A percentile compares a stretch with the other conserved stretches of the same genome.
Conservation (phyloP, 2,329 filamentous ascomycete species). For the Myriangium duriaei region DNA sequence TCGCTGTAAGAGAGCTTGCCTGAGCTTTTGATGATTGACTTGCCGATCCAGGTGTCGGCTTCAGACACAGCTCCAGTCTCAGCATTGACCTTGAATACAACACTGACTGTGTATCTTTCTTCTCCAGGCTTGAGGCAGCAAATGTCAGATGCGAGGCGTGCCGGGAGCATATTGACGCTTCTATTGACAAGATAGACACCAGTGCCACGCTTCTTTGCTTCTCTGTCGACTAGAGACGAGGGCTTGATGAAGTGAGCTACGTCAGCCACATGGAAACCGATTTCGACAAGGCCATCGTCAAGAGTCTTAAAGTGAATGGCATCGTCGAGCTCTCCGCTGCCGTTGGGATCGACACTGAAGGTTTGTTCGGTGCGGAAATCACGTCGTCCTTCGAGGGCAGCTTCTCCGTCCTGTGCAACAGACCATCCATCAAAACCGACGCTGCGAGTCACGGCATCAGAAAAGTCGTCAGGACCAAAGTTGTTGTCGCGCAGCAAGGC, state of each 20-base stretch:
- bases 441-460: conserved; percentile 86
- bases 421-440: conserved; percentile 90
- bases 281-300: conserved; percentile 74
- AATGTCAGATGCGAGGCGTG: conserved; percentile 72
- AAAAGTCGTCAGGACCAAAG: conserved; percentile 94
- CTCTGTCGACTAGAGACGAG: conserved; percentile 88
- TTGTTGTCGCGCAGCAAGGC: conserved; percentile 96
- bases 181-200: conserved; percentile 91
- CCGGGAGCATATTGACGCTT: conserved; percentile 73
- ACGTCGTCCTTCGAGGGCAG: conserved; percentile 58
- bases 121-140: conserved; percentile 80
- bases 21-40: conserved; percentile 81
- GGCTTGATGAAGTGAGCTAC: conserved; percentile 94
- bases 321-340: conserved; percentile 78
- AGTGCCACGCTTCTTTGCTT: conserved; percentile 95
- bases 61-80: conserved; percentile 67
- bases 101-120: conserved; percentile 80
- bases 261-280: conserved; percentile 90
- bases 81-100: conserved; percentile 82
- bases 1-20: conserved; percentile 76
- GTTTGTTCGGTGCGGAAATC: conserved; percentile 82
- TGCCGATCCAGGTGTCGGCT: conserved; percentile 86
- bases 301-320: conserved; percentile 83
- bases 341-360: conserved; percentile 87
- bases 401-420: conserved; percentile 68